These are phyloP conservation scores for Cryphonectria naterciae DNA, from an alignment of 2,329 filamentous ascomycete species.

Conservation along the genomic window DNA sequence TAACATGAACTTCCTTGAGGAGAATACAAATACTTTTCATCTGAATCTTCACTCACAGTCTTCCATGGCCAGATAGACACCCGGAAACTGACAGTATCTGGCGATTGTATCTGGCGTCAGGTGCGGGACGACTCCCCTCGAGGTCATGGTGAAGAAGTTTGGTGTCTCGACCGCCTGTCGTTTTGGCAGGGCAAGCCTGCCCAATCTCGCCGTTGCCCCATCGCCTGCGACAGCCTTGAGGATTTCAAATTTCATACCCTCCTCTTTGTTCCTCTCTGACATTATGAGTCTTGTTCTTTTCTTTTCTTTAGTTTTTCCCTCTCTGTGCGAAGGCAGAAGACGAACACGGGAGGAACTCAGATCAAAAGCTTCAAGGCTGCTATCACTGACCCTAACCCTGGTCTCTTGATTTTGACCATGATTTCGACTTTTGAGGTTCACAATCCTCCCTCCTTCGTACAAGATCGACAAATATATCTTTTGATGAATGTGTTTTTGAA, in stretches of 20 bases:
- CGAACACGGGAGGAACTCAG: too few species aligned
- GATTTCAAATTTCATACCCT: slow-evolving; percentile 51
- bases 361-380: neutral
- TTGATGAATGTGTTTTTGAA: neutral
- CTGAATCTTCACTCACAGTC: slow-evolving; percentile 71
- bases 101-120: slow-evolving; percentile 81
- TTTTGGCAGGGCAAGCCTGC: slow-evolving; percentile 63
- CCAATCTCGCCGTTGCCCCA: slow-evolving; percentile 63
- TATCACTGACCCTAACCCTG: neutral
- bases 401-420: neutral
- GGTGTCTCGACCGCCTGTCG: slow-evolving; percentile 78
- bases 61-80: slow-evolving; percentile 82
- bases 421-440: neutral
- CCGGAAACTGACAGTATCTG: slow-evolving; percentile 66
- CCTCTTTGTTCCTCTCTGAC: slow-evolving; percentile 18
- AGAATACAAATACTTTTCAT: slow-evolving; percentile 15
- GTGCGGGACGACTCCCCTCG: slow-evolving; percentile 84
- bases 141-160: slow-evolving; percentile 78
- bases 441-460: neutral
- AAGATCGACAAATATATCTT: neutral
- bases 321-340: neutral
- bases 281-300: slow-evolving; percentile 24
- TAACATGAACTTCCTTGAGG: neutral
- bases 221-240: slow-evolving; percentile 46
- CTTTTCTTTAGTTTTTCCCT: neutral